These are phyloP conservation scores for Rubroboletus pulcherrimus DNA, from an alignment of 768 basidiomycete genomes.

Conservation along the genomic window DNA sequence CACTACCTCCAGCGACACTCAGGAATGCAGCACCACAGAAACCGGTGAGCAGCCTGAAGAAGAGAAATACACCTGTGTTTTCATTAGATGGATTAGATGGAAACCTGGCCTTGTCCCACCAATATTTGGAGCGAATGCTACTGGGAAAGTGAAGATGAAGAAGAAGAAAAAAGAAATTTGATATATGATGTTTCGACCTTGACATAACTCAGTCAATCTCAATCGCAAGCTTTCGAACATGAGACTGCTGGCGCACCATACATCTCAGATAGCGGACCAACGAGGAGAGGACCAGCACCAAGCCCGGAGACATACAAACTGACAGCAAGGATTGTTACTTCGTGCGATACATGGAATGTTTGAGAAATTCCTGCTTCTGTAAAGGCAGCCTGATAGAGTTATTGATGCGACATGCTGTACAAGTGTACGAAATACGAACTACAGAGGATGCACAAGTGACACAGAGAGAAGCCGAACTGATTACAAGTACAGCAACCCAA, in stretches of 20 bases:
- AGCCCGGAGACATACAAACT: slow-evolving; percentile 43
- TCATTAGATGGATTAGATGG: neutral
- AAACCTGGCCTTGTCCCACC: slow-evolving; percentile 30
- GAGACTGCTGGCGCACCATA: slow-evolving; percentile 18
- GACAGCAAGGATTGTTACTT: slow-evolving; percentile 48
- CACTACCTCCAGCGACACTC: slow-evolving; percentile 58
- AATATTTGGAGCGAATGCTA: slow-evolving; percentile 68
- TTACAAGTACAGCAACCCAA: slow-evolving; percentile 47
- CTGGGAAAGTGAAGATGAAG: slow-evolving; percentile 63
- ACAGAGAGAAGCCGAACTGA: slow-evolving; percentile 46
- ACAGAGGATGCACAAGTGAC: slow-evolving; percentile 56
- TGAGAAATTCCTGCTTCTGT: slow-evolving; percentile 57
- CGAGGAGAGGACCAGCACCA: slow-evolving; percentile 31
- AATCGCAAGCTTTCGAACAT: neutral
- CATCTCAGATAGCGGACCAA: slow-evolving; percentile 43
- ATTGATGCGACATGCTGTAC: neutral
- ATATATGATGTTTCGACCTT: slow-evolving; percentile 66
- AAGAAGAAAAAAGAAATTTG: slow-evolving; percentile 55
- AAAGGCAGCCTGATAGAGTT: slow-evolving; percentile 46
- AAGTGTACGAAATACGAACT: slow-evolving; percentile 32
- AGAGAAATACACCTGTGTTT: slow-evolving; percentile 50
- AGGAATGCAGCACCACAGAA: slow-evolving; percentile 56
- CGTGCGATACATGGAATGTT: slow-evolving; percentile 49
- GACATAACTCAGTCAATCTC: neutral
- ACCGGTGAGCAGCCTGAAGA: slow-evolving; percentile 58